Base-by-base conservation (phyloP, 192 early-diverging fungal genomes). In the Gigaspora rosea region DNA sequence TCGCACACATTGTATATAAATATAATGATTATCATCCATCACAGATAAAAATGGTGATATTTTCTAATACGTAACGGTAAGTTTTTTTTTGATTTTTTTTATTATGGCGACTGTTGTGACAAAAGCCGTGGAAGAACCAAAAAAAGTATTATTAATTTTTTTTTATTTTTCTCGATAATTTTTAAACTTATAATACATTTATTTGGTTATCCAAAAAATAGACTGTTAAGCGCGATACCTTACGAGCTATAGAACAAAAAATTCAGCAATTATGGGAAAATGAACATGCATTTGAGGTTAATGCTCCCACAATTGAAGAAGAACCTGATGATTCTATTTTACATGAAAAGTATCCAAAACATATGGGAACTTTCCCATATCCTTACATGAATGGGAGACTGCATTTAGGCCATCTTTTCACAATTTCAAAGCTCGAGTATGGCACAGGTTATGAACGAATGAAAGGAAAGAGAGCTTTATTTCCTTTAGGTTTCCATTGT, bases 401-500 rank as follows among this genome's bases (percentile, higher is more conserved):
- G 36, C 98, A 99, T 78, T 82, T 98, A 75, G 98, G 98, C 51
- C 98, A 99, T 83, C 90, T 92, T n/a, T 99, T 99, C 82, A 94
- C 97, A 2, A 70, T 98, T 50, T 94, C 95, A 61, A 99, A 99
- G 81, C 88, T 95, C 63, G 98, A 99, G 82, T 98, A 98, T 84
- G 92, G 94, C n/a, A 88, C 90, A 20, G 95, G 95, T 54, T 99
- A 96, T 86, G 91, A 98, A 78, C 90, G 96, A 73, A 84, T 99
- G 75, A 88, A 94, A 84, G 98, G 98, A 47, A 98, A 96, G 88
- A 84, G 89, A 16, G 93, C 90, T 58, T 88, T 98, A 70, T 95
- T 97, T 67, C 98, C 98, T 27, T 92, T 97, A 78, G 97, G 97
- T 47, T 99, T 98, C 91, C 98, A 99, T 78, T 94, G 92, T 64